Evolutionary conservation across 2,329 filamentous ascomycete species (phyloP), one percentile per base, ranked within the genome.

Genomic region (Tolypocladium tundrense): DNA sequence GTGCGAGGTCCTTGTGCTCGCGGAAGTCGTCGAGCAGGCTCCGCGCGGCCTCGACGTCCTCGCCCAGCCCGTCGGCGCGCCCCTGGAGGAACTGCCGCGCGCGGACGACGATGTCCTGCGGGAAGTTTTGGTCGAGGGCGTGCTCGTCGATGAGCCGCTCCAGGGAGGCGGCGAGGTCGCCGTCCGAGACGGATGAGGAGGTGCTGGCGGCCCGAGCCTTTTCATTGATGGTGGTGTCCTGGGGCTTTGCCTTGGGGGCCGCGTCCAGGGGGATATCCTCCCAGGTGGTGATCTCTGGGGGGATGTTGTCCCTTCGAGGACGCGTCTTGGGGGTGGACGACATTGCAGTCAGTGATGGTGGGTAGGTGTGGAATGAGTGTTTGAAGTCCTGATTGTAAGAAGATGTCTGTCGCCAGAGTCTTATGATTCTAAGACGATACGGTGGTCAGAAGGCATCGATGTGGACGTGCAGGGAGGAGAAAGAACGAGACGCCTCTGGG

Each of bases 111-210:
- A 77, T 68, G 7, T 67, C 60, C 33, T 70, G 66, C 0, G 76
- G 75, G 57, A 80, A 80, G 66, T 80, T 80, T 40, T 75, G 77
- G 56, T 79, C 77, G 35, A 72, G 67, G 45, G 74, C 70, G 60
- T 79, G 73, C 27, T 77, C 72, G 10, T 69, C 62, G 21, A 78
- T 61, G 9, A 78, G 62, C 7, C 14, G 45, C 45, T 60, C 27
- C 2, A 69, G 60, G 7, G 55, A 53, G 2, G 57, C 39, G 3
- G 50, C 39, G 2, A 64, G 54, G 24, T 58, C 43, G 6, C 35
- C 6, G 21, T 27, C 27, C 10, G 53, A 31, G 41, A 19, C 2
- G 9, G 50, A 40, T 8, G 41, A 41, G 11, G 42, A 45, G 42
- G 42, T 24, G n/a, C 11, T 14, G 21, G 4, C 2, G 11, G 42